Conservation (phyloP, 2,329 filamentous ascomycete genomes). For the Penicillium sp. region DNA sequence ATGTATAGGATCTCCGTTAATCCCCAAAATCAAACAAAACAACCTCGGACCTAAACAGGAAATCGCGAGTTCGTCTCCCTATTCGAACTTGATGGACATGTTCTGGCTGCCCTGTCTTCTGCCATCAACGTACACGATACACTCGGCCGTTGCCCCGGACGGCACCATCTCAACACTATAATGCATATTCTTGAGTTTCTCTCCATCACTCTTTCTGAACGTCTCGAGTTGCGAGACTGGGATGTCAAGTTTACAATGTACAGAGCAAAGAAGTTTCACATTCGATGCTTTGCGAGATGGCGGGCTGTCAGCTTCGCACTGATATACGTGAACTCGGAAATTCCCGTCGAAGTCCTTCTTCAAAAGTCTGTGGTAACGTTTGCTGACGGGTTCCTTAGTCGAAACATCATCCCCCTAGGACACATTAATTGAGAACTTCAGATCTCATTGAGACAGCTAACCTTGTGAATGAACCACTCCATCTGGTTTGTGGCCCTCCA, state of each 20-base stretch:
- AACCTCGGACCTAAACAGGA: not conserved
- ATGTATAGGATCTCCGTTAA: not conserved
- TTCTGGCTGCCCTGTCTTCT: slow-evolving; percentile 7
- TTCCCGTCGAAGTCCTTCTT: not conserved
- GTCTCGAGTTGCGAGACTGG: not conserved
- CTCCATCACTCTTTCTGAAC: not conserved
- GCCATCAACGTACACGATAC: slow-evolving; percentile 2
- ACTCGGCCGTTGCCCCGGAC: slow-evolving; percentile 8
- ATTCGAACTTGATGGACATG: not conserved
- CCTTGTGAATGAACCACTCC: slow-evolving; percentile 7
- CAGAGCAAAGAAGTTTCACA: not conserved
- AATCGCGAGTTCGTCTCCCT: not conserved
- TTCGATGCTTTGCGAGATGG: not conserved
- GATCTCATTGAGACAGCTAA: not conserved
- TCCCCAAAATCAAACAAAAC: not conserved
- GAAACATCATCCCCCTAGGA: slow-evolving; percentile 4
- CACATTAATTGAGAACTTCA: not conserved
- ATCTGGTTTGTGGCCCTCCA: slow-evolving; percentile 7
- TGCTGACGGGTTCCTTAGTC: not conserved
- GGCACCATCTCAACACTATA: slow-evolving; percentile 8
- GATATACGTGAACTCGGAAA: slow-evolving; percentile 4
- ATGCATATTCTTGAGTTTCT: not conserved
- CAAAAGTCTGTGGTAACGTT: not conserved
- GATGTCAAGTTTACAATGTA: not conserved
- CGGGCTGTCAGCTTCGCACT: slow-evolving; percentile 3